Evolutionary conservation across 2,329 filamentous ascomycete genomes (phyloP).

Genomic region (Mollisiaceae sp.): DNA sequence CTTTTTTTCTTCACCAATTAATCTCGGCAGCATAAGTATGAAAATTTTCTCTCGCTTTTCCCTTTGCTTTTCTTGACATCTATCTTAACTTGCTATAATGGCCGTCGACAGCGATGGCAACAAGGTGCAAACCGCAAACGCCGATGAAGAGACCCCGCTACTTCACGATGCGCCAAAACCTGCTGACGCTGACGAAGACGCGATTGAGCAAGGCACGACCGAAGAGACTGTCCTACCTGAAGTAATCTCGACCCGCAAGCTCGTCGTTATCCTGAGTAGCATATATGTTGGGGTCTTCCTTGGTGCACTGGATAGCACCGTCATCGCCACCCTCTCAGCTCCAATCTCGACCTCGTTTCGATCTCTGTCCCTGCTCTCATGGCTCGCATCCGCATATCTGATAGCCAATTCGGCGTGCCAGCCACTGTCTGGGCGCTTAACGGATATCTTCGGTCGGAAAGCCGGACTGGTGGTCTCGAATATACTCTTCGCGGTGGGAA

Average conservation of each 20-base stretch:
- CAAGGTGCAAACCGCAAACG: neutral
- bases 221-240: conserved; percentile 49
- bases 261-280: conserved; percentile 60
- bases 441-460: conserved; percentile 84
- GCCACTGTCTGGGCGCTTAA: conserved; percentile 82
- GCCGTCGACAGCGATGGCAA: conserved; percentile 7
- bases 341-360: conserved; percentile 85
- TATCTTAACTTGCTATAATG: conserved; percentile 9
- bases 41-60: conserved; percentile 12
- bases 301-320: conserved; percentile 73
- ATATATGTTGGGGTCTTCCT: conserved; percentile 67
- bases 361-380: conserved; percentile 81
- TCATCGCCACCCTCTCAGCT: conserved; percentile 83
- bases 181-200: conserved; percentile 8
- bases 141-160: conserved; percentile 41
- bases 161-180: conserved; percentile 27
- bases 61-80: neutral
- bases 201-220: conserved; percentile 10
- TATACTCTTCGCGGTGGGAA: conserved; percentile 78
- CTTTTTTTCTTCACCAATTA: neutral
- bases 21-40: conserved; percentile 18
- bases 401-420: conserved; percentile 89
- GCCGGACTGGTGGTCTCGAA: conserved; percentile 82
- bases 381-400: conserved; percentile 86
- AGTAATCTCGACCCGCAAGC: conserved; percentile 53